Percentiles rank a stretch among this genome's conserved stretches.
Conservation (phyloP, 352 stramenopile species). For the Phytophthora meadii region DNA sequence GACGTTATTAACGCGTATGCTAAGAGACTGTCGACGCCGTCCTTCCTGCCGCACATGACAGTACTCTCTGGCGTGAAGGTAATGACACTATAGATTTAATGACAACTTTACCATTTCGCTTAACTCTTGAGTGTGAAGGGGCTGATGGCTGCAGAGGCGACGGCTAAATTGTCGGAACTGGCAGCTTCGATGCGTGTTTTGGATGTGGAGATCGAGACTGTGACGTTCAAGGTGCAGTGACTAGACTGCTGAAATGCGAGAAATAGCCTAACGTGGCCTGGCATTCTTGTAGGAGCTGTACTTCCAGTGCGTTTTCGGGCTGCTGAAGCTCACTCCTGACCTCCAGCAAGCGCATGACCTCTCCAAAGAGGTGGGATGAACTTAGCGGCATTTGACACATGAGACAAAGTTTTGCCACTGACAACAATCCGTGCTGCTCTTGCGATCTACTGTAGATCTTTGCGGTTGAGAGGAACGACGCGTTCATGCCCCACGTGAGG, state of each 20-base stretch:
- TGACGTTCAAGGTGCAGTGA: constrained; percentile 55
- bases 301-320: constrained; percentile 75
- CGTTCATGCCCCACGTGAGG: constrained; percentile 76
- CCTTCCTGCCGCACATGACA: constrained; percentile 69
- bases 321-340: constrained; percentile 49
- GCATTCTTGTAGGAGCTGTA: constrained; percentile 36
- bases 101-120: background rate
- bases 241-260: no score
- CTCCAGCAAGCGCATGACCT: constrained; percentile 40
- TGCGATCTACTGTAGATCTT: constrained; percentile 39
- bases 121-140: constrained; percentile 24
- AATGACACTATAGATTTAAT: background rate
- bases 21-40: constrained; percentile 42
- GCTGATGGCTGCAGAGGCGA: constrained; percentile 28
- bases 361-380: constrained; percentile 46
- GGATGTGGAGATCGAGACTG: constrained; percentile 41
- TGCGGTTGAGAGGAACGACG: constrained; percentile 35
- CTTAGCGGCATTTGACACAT: background rate
- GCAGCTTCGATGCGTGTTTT: constrained; percentile 40
- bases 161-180: constrained; percentile 44
- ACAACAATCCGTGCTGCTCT: background rate
- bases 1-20: constrained; percentile 49
- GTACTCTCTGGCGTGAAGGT: constrained; percentile 61
- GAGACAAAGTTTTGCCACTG: background rate
- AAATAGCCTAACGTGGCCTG: no score